Conservation (phyloP, 2,329 filamentous ascomycete species). For the Cladosporium phlei region DNA sequence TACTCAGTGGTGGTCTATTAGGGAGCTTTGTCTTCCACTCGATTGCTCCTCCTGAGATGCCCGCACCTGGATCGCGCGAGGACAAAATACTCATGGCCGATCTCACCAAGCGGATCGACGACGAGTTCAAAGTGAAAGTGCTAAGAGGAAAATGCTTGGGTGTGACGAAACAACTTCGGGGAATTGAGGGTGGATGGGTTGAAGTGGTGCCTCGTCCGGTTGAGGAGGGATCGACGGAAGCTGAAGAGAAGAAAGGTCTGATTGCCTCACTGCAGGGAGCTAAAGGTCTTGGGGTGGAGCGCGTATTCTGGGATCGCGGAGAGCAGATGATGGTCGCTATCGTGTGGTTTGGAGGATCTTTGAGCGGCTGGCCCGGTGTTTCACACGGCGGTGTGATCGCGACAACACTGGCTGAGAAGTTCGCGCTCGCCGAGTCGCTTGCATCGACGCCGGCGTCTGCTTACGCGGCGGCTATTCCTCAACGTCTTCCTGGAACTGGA, state of each 20-base stretch:
- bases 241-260: constrained; percentile 18
- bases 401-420: constrained; percentile 64
- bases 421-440: constrained; percentile 61
- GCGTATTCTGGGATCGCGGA: constrained; percentile 58
- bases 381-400: constrained; percentile 68
- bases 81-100: constrained; percentile 40
- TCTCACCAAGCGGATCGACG: constrained; percentile 41
- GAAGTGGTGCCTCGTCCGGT: constrained; percentile 24
- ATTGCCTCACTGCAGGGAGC: constrained; percentile 35
- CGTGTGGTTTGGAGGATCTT: constrained; percentile 62
- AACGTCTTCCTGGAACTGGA: constrained; percentile 29
- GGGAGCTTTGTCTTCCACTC: constrained; percentile 40
- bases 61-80: constrained; percentile 36
- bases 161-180: constrained; percentile 30
- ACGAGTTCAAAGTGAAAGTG: constrained; percentile 46
- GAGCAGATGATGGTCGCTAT: constrained; percentile 58
- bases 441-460: constrained; percentile 27
- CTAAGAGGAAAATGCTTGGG: constrained; percentile 41
- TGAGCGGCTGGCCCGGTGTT: constrained; percentile 66
- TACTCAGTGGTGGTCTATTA: constrained; percentile 34
- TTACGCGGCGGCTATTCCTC: constrained; percentile 25
- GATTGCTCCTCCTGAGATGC: constrained; percentile 42
- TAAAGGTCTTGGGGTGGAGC: constrained; percentile 47
- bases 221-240: constrained; percentile 6
- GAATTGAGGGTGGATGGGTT: constrained; percentile 30